Evolutionary conservation across 495 filamentous ascomycete genomes (phyloP), one percentile per base, ranked within the genome.

Genomic region (Xylaria longipes): DNA sequence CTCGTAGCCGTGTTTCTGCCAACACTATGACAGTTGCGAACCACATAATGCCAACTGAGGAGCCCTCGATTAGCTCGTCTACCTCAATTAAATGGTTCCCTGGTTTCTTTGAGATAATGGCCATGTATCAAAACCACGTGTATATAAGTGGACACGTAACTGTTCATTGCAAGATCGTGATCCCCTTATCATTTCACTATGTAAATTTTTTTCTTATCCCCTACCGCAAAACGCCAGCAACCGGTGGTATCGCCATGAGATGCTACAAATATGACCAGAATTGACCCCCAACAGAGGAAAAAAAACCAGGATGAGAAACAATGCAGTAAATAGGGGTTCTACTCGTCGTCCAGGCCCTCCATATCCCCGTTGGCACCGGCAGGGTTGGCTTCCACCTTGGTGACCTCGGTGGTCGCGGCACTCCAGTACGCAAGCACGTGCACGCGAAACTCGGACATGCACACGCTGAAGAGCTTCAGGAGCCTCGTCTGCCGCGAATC

Each of bases 381-480:
- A 2, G 68, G 68, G 6, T 70, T 70, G 20, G 62, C 61, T 0
- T 57, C 41, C 54, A 91, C 80, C 75, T 87, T 89, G 2, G 84
- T 91, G 31, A 92, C 88, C 70, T 88, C 79, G 52, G 85, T 82
- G n/a, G 81, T 86, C 0, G 84, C 86, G 7, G 88, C 84, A 71
- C 82, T 89, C 89, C 91, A 93, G 72, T 92, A 91, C 73, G 94
- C 94, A 80, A 92, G 84, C 68, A 97, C 79, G 73, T 88, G 81
- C 29, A 99, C 89, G 73, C 84, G 88, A 83, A 99, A 99, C 84
- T 98, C 95, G 69, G 94, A 90, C 80, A 93, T 91, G 46, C 90
- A 90, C 31, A 97, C 87, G 65, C 94, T 92, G 84, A 99, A 98
- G 79, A 97, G 87, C 89, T 99, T 99, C 81, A 99, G 80, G 77